These are phyloP conservation scores for Camellia lanceoleosa DNA, from an alignment of 148 eudicot species.

Conservation along the genomic window DNA sequence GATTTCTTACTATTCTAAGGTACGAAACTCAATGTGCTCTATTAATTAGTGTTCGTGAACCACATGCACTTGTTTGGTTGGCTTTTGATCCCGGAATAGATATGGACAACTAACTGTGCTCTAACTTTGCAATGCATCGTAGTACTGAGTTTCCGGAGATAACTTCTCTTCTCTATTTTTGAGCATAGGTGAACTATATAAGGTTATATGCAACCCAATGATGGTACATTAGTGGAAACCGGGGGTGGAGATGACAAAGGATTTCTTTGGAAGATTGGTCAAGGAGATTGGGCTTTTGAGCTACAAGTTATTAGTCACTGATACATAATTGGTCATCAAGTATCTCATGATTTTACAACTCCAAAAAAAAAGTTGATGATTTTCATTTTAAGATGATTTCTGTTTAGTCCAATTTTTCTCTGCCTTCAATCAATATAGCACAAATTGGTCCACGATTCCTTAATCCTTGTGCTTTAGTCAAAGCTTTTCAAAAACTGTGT, in stretches of 20 bases:
- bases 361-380: not conserved
- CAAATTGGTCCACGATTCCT: no score
- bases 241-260: slow-evolving; percentile 66
- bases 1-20: not conserved
- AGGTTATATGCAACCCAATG: slow-evolving; percentile 83
- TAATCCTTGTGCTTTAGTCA: no score
- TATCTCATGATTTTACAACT: no score
- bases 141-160: not conserved
- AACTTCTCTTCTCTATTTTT: not conserved
- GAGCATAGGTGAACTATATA: slow-evolving; percentile 68
- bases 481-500: no score
- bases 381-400: not conserved
- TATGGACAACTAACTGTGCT: not conserved
- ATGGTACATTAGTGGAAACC: slow-evolving; percentile 79
- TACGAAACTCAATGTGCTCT: not conserved
- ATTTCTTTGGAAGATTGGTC: slow-evolving; percentile 32
- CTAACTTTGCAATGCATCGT: not conserved
- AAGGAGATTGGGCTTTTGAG: no score
- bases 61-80: not conserved
- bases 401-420: not conserved
- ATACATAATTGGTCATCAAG: not conserved
- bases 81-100: not conserved
- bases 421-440: not conserved
- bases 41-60: not conserved
- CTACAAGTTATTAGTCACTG: no score